Percentiles rank a stretch among this genome's conserved stretches.
These are phyloP conservation scores for Suillus clintonianus DNA, from an alignment of 768 basidiomycete genomes.

Conservation along the genomic window DNA sequence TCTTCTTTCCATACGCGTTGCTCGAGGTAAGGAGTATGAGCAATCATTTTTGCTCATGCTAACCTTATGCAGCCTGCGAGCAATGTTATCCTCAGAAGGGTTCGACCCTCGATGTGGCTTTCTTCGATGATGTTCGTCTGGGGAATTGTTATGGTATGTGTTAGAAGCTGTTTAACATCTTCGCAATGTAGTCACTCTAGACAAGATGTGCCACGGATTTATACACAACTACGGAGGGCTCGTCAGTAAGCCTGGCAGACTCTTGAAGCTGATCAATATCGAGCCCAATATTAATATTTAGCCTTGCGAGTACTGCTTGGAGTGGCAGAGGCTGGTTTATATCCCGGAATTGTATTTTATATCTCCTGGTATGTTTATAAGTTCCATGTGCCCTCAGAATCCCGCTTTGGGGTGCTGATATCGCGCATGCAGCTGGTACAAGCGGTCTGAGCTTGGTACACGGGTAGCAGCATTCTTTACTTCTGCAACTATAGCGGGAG, in stretches of 20 bases:
- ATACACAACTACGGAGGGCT: constrained; percentile 62
- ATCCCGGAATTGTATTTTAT: constrained; percentile 60
- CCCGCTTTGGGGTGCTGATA: neutral
- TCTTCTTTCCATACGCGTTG: constrained; percentile 74
- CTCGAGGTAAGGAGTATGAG: constrained; percentile 53
- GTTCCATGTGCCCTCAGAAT: neutral
- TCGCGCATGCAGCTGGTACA: constrained; percentile 64
- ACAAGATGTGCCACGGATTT: constrained; percentile 64
- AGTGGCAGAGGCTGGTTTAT: constrained; percentile 47
- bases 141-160: constrained; percentile 43
- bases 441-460: constrained; percentile 70
- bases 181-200: neutral
- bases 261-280: neutral
- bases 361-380: constrained; percentile 49
- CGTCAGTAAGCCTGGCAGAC: constrained; percentile 43
- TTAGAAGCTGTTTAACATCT: neutral
- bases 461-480: constrained; percentile 79
- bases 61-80: constrained; percentile 50
- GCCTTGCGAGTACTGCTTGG: constrained; percentile 44
- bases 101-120: constrained; percentile 70
- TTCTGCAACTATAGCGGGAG: constrained; percentile 77
- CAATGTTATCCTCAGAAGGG: constrained; percentile 57
- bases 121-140: constrained; percentile 44
- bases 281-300: constrained; percentile 17
- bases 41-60: neutral